phyloP scores from a whole-genome alignment of 768 basidiomycete species.

The Mycena haematopus region DNA sequence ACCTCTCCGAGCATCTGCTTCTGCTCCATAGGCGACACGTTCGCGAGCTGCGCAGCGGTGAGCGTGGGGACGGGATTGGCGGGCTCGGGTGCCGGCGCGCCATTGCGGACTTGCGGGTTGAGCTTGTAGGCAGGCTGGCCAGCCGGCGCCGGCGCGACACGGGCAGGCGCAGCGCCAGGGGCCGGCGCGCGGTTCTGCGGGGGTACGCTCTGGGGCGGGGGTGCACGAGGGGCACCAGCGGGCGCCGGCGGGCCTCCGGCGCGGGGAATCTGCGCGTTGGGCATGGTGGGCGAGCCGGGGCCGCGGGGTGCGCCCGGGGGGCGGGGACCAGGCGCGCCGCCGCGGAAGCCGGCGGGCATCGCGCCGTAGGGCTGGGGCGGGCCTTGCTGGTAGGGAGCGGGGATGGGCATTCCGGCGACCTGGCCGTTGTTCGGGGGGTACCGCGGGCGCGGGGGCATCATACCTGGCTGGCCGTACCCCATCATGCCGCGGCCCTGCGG shows the following conservation, averaged over 20 bases:
- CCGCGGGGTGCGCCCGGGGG: slow-evolving; percentile 66
- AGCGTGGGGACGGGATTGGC: slow-evolving; percentile 50
- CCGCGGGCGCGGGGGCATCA: slow-evolving; percentile 88
- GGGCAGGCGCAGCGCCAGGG: slow-evolving; percentile 47
- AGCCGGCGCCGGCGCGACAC: slow-evolving; percentile 51
- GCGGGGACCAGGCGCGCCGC: slow-evolving; percentile 64
- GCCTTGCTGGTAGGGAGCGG: slow-evolving; percentile 72
- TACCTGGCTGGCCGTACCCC: slow-evolving; percentile 84
- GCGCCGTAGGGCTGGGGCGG: slow-evolving; percentile 77
- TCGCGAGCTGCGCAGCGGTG: slow-evolving; percentile 56
- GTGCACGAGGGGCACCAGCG: slow-evolving; percentile 59
- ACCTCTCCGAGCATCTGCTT: slow-evolving; percentile 99
- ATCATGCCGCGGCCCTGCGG: slow-evolving; percentile 82
- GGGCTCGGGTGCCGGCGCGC: slow-evolving; percentile 35
- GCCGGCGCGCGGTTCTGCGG: slow-evolving; percentile 47
- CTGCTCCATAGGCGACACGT: slow-evolving; percentile 83
- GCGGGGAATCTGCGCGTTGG: slow-evolving; percentile 69
- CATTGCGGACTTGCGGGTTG: slow-evolving; percentile 42
- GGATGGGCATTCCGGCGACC: slow-evolving; percentile 79
- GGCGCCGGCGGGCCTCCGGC: slow-evolving; percentile 66
- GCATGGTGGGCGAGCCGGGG: slow-evolving; percentile 72
- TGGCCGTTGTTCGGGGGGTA: slow-evolving; percentile 75
- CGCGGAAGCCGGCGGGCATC: slow-evolving; percentile 64
- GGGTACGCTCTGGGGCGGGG: slow-evolving; percentile 50
- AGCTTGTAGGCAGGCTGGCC: slow-evolving; percentile 45